Evolutionary conservation across 768 basidiomycete genomes (phyloP), one percentile per base, ranked within the genome.

Genomic region (Ramaria rubella): DNA sequence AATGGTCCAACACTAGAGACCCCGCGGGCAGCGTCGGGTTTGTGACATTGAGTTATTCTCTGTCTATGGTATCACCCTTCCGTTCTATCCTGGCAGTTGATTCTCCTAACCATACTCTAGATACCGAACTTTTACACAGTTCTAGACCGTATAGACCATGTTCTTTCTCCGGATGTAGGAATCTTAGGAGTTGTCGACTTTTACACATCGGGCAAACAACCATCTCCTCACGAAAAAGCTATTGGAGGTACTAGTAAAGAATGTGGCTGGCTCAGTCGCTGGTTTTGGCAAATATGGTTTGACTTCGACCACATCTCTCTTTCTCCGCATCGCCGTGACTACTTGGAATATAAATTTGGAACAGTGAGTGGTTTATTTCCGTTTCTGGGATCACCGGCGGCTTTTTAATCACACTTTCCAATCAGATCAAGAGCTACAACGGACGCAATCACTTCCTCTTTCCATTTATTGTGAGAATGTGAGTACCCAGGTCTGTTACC

Each of bases 281-380:
- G 83, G 81, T 89, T 89, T 72, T 88, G 86, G 86, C 82, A 85
- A 61, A 83, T 83, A 42, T 87, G 82, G 82, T 81, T 79, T 60
- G 77, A 79, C 59, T 79, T 80, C 58, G 79, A 79, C 60, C 75
- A 77, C 62, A 72, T 82, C 33, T 79, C 75, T 15, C 67, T 81
- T 8, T 76, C 77, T 23, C 80, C 81, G 7, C 78, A 80, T 26
- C 70, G 86, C 31, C 75, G 85, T 19, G 81, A 84, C 52, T 90
- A 89, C 67, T 75, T 90, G 31, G 87, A 90, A 67, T 86, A 88
- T 68, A 81, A 80, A 57, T 88, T 88, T 69, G 86, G 86, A 38
- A 88, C 87, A 26, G 80, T 85, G 44, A 87, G 86, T 66, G 78
- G 74, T 31, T 85, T 70, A 76, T 3, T 77, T 81, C 58, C 82